Base-by-base conservation (phyloP, 306 rosid genomes). In the Vigna nakashimae region DNA sequence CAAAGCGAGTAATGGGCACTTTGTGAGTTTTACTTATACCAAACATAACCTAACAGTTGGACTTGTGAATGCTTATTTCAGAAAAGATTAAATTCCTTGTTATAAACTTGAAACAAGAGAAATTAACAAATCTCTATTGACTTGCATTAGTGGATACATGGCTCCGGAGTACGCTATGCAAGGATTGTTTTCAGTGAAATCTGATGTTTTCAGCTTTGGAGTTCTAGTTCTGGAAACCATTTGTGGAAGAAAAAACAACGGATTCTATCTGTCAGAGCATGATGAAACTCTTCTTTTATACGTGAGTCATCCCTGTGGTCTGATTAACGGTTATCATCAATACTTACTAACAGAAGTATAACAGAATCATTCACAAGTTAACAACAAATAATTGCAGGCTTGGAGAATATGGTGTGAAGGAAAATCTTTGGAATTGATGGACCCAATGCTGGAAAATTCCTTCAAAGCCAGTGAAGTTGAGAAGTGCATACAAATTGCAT, bases 351-450 rank as follows among this genome's bases (percentile, higher is more conserved):
- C 4, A n/a, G 40, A 65, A 30, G 4, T 30, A 30, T 30, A 3
- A 2, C 34, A 30, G 5, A 4, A 30, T 30, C 11, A 40, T 28
- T 60, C 14, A 7, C 7, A 60, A 28, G 8, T 22, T 5, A 40
- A 30, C 5, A 0, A 30, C 5, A 69, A 40, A 7, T 63, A 34
- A 9, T 7, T 78, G 71, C 74, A 87, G 91, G 79, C 88, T 49
- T 87, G 87, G 93, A 75, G 5, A 53, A 59, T 69, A 0, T 89
- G 93, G 93, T 69, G 65, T 50, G 85, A 65, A 32, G 89, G 85
- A 36, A 85, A 60, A 73, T 56, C 58, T 53, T 15, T 70, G 76
- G 86, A 83, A 69, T 38, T 87, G 24, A 60, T 87, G 46, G 91
- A 87, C 24, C 86, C 88, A 12, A 15, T 22, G 28, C 57, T 87